These are phyloP conservation scores for Myriangium duriaei DNA, from an alignment of 2,329 filamentous ascomycete species.

Conservation along the genomic window DNA sequence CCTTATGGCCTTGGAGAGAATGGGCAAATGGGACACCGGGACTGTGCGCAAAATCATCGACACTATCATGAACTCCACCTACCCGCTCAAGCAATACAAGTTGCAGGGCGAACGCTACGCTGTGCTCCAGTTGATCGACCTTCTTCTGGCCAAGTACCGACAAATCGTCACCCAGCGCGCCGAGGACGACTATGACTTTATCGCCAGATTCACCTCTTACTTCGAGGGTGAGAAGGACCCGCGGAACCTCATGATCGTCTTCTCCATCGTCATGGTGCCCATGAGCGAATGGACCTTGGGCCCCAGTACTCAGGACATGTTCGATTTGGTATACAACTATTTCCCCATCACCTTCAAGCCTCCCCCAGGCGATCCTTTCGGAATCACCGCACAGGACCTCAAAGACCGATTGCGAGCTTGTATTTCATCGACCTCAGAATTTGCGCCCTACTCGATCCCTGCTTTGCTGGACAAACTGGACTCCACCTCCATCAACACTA, in stretches of 20 bases:
- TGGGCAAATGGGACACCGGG: constrained; percentile 47
- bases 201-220: constrained; percentile 49
- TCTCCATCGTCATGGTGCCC: constrained; percentile 53
- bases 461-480: constrained; percentile 56
- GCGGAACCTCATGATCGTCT: constrained; percentile 57
- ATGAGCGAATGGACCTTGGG: constrained; percentile 57
- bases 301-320: constrained; percentile 47
- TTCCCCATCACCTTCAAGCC: constrained; percentile 61
- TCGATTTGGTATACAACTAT: constrained; percentile 59
- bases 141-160: constrained; percentile 49
- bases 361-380: constrained; percentile 56
- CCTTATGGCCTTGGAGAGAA: constrained; percentile 45
- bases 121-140: constrained; percentile 49
- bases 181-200: constrained; percentile 40
- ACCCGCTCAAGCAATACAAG: constrained; percentile 49
- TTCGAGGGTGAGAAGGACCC: constrained; percentile 59
- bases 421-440: constrained; percentile 48
- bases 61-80: constrained; percentile 38
- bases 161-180: constrained; percentile 44
- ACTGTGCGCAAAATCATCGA: constrained; percentile 42
- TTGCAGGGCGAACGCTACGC: constrained; percentile 48
- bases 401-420: constrained; percentile 53
- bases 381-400: constrained; percentile 55
- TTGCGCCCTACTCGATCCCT: constrained; percentile 56
- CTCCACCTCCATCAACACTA: constrained; percentile 55